Evolutionary conservation across 768 basidiomycete genomes (phyloP), one percentile per base, ranked within the genome.

Genomic region (Termitomyces eurrhizus): DNA sequence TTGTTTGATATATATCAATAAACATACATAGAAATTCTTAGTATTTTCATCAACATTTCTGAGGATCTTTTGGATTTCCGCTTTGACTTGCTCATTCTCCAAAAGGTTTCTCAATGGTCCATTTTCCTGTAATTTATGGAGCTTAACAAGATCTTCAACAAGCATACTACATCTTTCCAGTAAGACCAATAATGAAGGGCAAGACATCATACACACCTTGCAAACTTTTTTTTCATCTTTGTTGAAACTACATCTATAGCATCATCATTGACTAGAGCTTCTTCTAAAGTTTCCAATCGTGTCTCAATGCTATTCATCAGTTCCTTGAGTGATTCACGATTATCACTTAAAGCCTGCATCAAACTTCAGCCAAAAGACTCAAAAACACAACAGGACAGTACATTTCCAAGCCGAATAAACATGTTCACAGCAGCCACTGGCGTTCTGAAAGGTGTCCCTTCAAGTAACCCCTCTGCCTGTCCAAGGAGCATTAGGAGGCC

Each of bases 71-170:
- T 53, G 32, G 48, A 66, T 59, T 33, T 54, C 41, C 12, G 42
- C 44, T n/a, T 24, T 56, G 55, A 66, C 52, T 45, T 58, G 63
- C 45, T 60, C 61, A 45, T 54, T 59, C 13, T 64, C 44, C 33
- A 67, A 29, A 29, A 64, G 39, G 29, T 29, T 29, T 29, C 29
- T 29, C 29, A 2, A 29, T 29, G 4, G 4, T 29, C 29, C 4
- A 4, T 29, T 29, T 29, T 29, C 4, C 29, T 29, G 2, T 29
- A 29, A 29, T 29, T 29, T 29, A 29, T 29, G 4, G 29, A 29
- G 29, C 29, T 29, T 29, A 29, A 29, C 2, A 29, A 29, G 29
- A 4, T 29, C 29, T 13, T 45, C 3, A 37, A 49, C 18, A 26
- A 59, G 41, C 13, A 35, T 45, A 14, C 59, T 54, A 50, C 7